Percentiles rank a stretch among this genome's conserved stretches.
These are phyloP conservation scores for Phycomyces blakesleeanus DNA, from an alignment of 192 early-diverging fungal species.

Conservation along the genomic window DNA sequence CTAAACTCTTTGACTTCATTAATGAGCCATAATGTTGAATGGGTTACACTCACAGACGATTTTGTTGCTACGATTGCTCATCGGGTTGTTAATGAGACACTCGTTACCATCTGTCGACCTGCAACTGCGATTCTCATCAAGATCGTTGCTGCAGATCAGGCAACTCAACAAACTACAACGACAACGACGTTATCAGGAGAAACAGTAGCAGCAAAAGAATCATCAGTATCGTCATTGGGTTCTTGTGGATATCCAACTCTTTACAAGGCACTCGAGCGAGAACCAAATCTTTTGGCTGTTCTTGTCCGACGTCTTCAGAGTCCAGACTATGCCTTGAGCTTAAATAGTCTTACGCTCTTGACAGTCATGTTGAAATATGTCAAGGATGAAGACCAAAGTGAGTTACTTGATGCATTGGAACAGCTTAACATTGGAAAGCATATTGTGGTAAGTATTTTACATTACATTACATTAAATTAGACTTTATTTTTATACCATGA, in stretches of 20 bases:
- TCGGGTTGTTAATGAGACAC: slow-evolving; percentile 60
- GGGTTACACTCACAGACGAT: slow-evolving; percentile 47
- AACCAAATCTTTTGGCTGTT: slow-evolving; percentile 42
- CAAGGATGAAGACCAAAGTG: slow-evolving; percentile 45
- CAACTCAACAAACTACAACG: neutral
- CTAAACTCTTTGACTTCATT: slow-evolving; percentile 58
- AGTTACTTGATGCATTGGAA: slow-evolving; percentile 49
- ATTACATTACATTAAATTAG: too few relatives aligned
- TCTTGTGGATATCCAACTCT: slow-evolving; percentile 21
- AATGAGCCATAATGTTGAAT: slow-evolving; percentile 63
- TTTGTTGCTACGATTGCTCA: slow-evolving; percentile 52
- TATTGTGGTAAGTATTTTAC: slow-evolving; percentile 48
- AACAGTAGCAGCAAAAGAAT: neutral
- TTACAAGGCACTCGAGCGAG: slow-evolving; percentile 43
- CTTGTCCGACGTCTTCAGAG: slow-evolving; percentile 57
- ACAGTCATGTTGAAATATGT: slow-evolving; percentile 62
- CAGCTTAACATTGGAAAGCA: slow-evolving; percentile 42
- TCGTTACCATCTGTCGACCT: slow-evolving; percentile 68
- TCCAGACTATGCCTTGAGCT: slow-evolving; percentile 59
- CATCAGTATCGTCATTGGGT: neutral
- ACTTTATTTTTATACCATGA: too few relatives aligned
- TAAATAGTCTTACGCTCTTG: slow-evolving; percentile 60
- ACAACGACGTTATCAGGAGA: slow-evolving; percentile 6
- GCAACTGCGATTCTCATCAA: slow-evolving; percentile 70
- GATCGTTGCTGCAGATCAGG: slow-evolving; percentile 43